Conservation (phyloP, 2,329 filamentous ascomycete genomes). For the Aspergillus ochraceoroseus region DNA sequence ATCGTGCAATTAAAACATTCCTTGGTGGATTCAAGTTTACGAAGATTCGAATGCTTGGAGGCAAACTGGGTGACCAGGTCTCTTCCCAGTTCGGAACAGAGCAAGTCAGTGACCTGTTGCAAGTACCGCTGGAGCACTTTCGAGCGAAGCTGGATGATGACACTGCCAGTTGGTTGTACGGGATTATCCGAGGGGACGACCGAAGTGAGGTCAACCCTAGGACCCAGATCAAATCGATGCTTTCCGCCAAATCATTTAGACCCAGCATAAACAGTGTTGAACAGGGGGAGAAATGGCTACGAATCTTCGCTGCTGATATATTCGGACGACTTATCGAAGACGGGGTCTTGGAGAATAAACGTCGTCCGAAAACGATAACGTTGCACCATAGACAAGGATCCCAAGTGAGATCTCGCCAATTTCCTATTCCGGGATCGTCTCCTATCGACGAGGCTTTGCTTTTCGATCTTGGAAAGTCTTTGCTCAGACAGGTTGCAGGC, state of each 20-base stretch:
- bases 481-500: conserved; percentile 70
- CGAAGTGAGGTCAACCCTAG: conserved; percentile 81
- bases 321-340: conserved; percentile 86
- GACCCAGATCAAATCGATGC: conserved; percentile 94
- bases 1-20: conserved; percentile 73
- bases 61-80: conserved; percentile 86
- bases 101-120: conserved; percentile 67
- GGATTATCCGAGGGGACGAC: conserved; percentile 80
- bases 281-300: conserved; percentile 77
- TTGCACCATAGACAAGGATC: conserved; percentile 72
- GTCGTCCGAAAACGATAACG: conserved; percentile 78
- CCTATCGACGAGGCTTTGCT: conserved; percentile 66
- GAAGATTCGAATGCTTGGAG: conserved; percentile 90
- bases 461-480: conserved; percentile 68
- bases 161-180: conserved; percentile 78
- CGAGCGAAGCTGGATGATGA: conserved; percentile 76
- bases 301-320: conserved; percentile 89
- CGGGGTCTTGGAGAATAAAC: conserved; percentile 78
- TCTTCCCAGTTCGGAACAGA: conserved; percentile 78
- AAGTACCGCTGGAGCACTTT: conserved; percentile 67
- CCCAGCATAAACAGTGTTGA: conserved; percentile 74
- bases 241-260: conserved; percentile 91
- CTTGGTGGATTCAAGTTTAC: conserved; percentile 83
- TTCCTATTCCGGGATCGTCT: conserved; percentile 71
- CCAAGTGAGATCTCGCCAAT: conserved; percentile 69